These are phyloP conservation scores for Colletotrichum incanum DNA, from an alignment of 2,329 filamentous ascomycete genomes.

Conservation along the genomic window DNA sequence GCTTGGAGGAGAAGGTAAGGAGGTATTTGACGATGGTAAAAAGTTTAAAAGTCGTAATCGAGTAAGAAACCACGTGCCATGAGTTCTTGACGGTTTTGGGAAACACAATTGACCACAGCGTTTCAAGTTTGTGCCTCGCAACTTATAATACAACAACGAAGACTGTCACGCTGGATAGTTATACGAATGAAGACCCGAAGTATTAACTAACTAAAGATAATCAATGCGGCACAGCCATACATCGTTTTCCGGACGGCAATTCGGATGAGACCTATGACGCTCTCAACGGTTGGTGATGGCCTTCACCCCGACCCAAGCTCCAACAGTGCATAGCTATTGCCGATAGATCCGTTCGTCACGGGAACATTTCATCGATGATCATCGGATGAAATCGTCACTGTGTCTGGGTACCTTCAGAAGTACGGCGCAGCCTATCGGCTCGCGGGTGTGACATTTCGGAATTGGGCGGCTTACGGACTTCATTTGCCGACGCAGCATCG, in stretches of 20 bases:
- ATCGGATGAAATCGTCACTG: constrained; percentile 5
- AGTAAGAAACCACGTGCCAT: not conserved
- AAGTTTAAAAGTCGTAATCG: not conserved
- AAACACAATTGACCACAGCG: not conserved
- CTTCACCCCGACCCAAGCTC: not conserved
- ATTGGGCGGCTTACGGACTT: not conserved
- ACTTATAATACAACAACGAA: too few species aligned
- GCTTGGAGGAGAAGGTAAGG: not conserved
- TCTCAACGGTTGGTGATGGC: not conserved
- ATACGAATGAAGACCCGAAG: not conserved
- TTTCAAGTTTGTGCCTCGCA: not conserved
- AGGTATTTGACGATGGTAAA: not conserved
- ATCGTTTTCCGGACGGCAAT: not conserved
- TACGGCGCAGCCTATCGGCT: constrained; percentile 1
- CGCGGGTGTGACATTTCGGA: constrained; percentile 20
- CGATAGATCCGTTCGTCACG: not conserved
- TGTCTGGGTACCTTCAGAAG: not conserved
- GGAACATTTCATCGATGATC: not conserved
- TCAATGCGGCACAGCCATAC: not conserved
- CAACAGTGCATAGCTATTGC: not conserved
- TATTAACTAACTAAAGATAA: not conserved
- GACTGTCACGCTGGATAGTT: too few species aligned
- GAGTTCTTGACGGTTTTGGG: not conserved
- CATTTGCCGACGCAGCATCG: constrained; percentile 23
- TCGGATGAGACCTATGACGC: constrained; percentile 5